phyloP scores from a whole-genome alignment of 805 yeast species.

The Candida pseudoglaebosa region DNA sequence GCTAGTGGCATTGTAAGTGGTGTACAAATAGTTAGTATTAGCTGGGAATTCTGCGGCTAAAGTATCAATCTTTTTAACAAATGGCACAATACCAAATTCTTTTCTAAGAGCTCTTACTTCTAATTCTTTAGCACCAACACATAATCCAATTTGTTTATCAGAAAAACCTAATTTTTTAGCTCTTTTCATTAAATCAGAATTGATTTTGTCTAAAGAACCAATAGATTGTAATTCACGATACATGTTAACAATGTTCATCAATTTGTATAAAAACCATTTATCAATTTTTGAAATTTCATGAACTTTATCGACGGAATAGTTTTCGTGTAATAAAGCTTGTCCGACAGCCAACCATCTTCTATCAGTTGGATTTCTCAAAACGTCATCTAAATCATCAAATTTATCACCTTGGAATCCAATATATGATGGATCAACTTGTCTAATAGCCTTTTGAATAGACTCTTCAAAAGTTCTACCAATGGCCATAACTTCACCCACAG shows the following conservation, averaged over 20 bases:
- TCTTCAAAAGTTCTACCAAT: conserved; percentile 98
- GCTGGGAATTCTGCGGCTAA: conserved; percentile 99
- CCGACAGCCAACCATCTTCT: conserved; percentile 98
- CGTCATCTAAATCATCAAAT: conserved; percentile 73
- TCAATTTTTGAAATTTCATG: conserved; percentile 92
- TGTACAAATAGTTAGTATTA: conserved; percentile 88
- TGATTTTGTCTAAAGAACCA: conserved; percentile 52
- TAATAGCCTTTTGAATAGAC: conserved; percentile 93
- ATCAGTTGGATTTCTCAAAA: conserved; percentile 83
- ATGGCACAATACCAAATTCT: conserved; percentile 76
- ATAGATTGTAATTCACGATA: conserved; percentile 72
- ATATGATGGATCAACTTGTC: conserved; percentile 90
- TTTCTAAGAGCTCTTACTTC: conserved; percentile 83
- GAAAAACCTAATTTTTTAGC: conserved; percentile 95
- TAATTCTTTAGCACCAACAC: conserved; percentile 68
- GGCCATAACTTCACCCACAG: conserved; percentile 99
- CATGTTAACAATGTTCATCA: conserved; percentile 88
- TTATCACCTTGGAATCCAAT: conserved; percentile 88
- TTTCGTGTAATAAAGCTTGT: conserved; percentile 89
- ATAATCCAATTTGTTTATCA: conserved; percentile 85
- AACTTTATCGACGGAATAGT: conserved; percentile 85
- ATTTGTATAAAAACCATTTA: conserved; percentile 91
- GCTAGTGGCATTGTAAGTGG: conserved; percentile 88
- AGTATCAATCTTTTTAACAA: conserved; percentile 95
- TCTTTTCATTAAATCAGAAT: conserved; percentile 63